A percentile compares a stretch with the other conserved stretches of the same genome.
Evolutionary conservation across 1,139 yeast species (phyloP).

Genomic region (Blastobotrys capitulatus): DNA sequence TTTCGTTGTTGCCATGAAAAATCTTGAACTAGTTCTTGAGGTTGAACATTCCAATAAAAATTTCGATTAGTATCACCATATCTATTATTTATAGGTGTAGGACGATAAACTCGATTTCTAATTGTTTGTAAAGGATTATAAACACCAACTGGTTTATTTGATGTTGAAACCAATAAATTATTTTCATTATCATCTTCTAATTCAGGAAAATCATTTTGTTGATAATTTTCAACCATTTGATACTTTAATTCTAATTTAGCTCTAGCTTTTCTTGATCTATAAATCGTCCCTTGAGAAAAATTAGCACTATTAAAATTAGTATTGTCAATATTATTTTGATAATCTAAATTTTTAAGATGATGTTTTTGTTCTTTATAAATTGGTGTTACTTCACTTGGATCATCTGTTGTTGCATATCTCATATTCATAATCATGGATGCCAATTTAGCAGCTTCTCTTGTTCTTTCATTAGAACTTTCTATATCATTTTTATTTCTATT

Average conservation of each 20-base stretch:
- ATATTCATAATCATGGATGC: slow-evolving; percentile 24
- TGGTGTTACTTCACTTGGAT: neutral
- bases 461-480: neutral
- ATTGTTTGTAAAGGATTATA: slow-evolving; percentile 80
- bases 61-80: slow-evolving; percentile 26
- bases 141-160: neutral
- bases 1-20: slow-evolving; percentile 60
- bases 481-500: too few relatives aligned
- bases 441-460: slow-evolving; percentile 22
- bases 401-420: slow-evolving; percentile 18
- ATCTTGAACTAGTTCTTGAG: slow-evolving; percentile 59
- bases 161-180: neutral
- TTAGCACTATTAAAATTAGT: neutral
- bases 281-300: slow-evolving; percentile 34
- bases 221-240: slow-evolving; percentile 41
- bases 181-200: slow-evolving; percentile 26
- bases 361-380: neutral
- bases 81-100: slow-evolving; percentile 42
- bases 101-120: slow-evolving; percentile 47
- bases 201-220: slow-evolving; percentile 17
- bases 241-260: slow-evolving; percentile 49
- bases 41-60: slow-evolving; percentile 60
- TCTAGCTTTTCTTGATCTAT: slow-evolving; percentile 51
- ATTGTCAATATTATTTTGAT: neutral
- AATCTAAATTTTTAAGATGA: slow-evolving; percentile 2